Evolutionary conservation across 2,329 filamentous ascomycete genomes (phyloP), one percentile per base, ranked within the genome.

Genomic region (Neonectria ditissima): DNA sequence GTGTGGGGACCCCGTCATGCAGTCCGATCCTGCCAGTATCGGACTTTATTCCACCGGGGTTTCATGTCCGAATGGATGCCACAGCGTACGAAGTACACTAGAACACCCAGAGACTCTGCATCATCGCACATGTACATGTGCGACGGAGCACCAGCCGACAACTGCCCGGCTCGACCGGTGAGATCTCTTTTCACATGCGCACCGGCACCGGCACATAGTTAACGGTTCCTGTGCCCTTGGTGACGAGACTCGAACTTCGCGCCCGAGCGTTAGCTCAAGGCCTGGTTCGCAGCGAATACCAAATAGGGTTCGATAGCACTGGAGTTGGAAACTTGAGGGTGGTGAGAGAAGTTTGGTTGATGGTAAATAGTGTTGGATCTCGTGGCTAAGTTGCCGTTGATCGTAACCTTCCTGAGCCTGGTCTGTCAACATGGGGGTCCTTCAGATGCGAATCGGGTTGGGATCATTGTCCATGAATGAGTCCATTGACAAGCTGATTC

Each of bases 1-100:
- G 26, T 61, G 53, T 62, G 59, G 59, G 47, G 53, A 52, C 39
- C 26, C 30, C 44, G 41, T 32, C 55, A 51, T 61, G 59, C 58
- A 56, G 28, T 56, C 41, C 45, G 50, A 45, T 55, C 52, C 59
- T 39, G 16, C 45, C 58, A 50, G 39, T 37, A 32, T 54, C 59
- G 59, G 59, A 45, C 37, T 55, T 61, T 55, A 61, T 61, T 62
- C 48, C 55, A 41, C 32, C 60, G 55, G 60, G 60, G 32, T 54
- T 62, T 50, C 60, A 54, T 54, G n/a, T 50, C 60, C 60, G 60
- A 20, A 32, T 50, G 48, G 30, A 52, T 52, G 30, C 32, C 26
- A n/a, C 34, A 37, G 14, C 34, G 14, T 37, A 16, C 14, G 14
- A 16, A 37, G 34, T 37, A 37, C 34, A 37, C 34, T 37, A 26